A percentile compares a stretch with the other conserved stretches of the same genome.
Conservation (phyloP, 2,329 filamentous ascomycete genomes). For the Neurospora crassa region DNA sequence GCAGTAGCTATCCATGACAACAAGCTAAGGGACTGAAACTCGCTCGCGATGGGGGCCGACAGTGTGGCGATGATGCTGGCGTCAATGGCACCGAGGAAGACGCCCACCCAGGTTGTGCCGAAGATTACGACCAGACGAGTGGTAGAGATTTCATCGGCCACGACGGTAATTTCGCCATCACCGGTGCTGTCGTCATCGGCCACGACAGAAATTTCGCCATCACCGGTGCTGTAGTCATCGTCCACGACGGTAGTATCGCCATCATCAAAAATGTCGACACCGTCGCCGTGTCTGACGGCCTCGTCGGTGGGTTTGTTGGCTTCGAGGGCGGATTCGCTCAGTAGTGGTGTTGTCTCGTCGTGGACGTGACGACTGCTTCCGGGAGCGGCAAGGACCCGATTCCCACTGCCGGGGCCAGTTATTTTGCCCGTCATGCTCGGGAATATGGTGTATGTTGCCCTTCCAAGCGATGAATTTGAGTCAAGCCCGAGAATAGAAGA, state of each 20-base stretch:
- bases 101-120: slow-evolving; percentile 46
- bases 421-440: not conserved
- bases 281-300: not conserved
- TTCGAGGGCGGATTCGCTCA: not conserved
- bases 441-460: not conserved
- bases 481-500: not conserved
- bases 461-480: not conserved
- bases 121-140: slow-evolving; percentile 44
- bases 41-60: slow-evolving; percentile 71
- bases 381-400: not conserved
- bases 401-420: not conserved
- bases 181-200: not conserved
- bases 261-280: slow-evolving; percentile 3
- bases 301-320: not conserved
- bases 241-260: slow-evolving; percentile 19
- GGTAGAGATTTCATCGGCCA: slow-evolving; percentile 35
- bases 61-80: slow-evolving; percentile 79
- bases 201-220: slow-evolving; percentile 21
- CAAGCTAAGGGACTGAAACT: slow-evolving; percentile 70
- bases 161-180: slow-evolving; percentile 20
- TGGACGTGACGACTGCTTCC: not conserved
- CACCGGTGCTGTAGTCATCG: slow-evolving; percentile 25
- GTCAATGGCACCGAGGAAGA: slow-evolving; percentile 59
- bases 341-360: not conserved
- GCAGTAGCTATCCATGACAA: slow-evolving; percentile 83